Percentiles rank a stretch among this genome's conserved stretches.
phyloP scores from a whole-genome alignment of 1,284 basidiomycete genomes.

The Apiotrichum sp. region DNA sequence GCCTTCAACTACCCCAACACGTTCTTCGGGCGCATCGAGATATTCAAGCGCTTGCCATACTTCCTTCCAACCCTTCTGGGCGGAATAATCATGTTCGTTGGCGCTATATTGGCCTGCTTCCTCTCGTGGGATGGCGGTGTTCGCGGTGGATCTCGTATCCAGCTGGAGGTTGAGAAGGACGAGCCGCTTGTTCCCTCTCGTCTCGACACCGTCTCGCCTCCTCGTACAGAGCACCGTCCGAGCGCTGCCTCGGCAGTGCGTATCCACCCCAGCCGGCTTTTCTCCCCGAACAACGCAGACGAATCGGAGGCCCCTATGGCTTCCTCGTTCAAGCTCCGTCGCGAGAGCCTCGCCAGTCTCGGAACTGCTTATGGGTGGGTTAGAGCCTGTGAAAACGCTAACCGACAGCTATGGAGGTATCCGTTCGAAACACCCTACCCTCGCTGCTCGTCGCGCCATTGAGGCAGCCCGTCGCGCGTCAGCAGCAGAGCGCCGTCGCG shows the following conservation, averaged over 20 bases:
- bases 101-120: constrained; percentile 79
- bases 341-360: constrained; percentile 39
- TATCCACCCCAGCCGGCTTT: constrained; percentile 4
- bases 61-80: constrained; percentile 82
- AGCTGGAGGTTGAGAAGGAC: constrained; percentile 66
- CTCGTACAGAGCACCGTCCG: constrained; percentile 12
- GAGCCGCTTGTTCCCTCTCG: constrained; percentile 31
- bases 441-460: constrained; percentile 42
- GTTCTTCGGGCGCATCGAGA: constrained; percentile 56
- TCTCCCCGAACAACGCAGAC: constrained; percentile 1
- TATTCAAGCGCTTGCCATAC: constrained; percentile 83
- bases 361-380: constrained; percentile 41
- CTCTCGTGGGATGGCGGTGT: constrained; percentile 85
- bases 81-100: constrained; percentile 62
- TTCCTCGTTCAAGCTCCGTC: constrained; percentile 1
- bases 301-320: background rate
- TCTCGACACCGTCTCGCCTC: constrained; percentile 8
- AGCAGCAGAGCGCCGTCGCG: constrained; percentile 23
- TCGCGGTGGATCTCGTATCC: constrained; percentile 67
- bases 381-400: constrained; percentile 13
- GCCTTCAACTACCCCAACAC: constrained; percentile 71
- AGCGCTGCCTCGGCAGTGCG: constrained; percentile 24
- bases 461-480: constrained; percentile 42
- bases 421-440: constrained; percentile 46
- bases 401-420: constrained; percentile 43